Base-by-base conservation (phyloP, 2,329 filamentous ascomycete genomes). In the Hypoxylon sp. region DNA sequence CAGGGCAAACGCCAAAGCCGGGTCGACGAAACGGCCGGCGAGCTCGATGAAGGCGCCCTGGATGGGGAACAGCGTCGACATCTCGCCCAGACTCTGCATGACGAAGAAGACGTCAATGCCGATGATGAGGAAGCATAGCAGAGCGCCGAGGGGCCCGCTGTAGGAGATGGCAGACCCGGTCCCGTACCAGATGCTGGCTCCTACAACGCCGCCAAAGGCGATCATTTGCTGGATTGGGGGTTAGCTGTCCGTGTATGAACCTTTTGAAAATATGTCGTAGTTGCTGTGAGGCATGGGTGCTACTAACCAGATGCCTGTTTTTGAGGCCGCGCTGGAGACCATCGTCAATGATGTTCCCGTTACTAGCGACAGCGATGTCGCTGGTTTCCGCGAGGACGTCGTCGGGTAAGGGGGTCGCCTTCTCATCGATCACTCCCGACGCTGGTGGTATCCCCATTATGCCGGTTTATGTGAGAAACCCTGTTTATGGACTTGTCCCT, bases 31-130 rank as follows among this genome's bases (percentile, higher is more conserved):
- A 2, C 82, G 74, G 15, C 79, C 78, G 0, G 80, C 80, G 41
- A 83, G 76, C 27, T 78, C 78, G 23, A 80, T 79, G 62, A 84
- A 83, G 0, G 79, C 78, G 5, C 81, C 81, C n/a, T 78, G 77
- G 0, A 80, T 78, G 0, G 81, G 81, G 37, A 82, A 82, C 1
- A 83, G 66, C 0, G 82, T 84, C 1, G 81, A 79, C 73, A 84
- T 76, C 66, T 85, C 82, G n/a, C 82, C 82, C 4, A 85, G 69
- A 1, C 77, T 79, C 72, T 84, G 82, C 75, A 81, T 84, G 49
- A 72, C 70, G 55, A 72, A 73, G 58, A 69, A 73, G 33, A 70
- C 68, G 52, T 74, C 70, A 3, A 73, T 37, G 8, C 70, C 71
- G 37, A 72, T 60, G 57, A 73, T 67, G 21, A 72, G 48, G 57